Percentiles rank a stretch among this genome's conserved stretches.
phyloP scores from a whole-genome alignment of 2,329 filamentous ascomycete genomes.

The Pseudogymnoascus sp. region DNA sequence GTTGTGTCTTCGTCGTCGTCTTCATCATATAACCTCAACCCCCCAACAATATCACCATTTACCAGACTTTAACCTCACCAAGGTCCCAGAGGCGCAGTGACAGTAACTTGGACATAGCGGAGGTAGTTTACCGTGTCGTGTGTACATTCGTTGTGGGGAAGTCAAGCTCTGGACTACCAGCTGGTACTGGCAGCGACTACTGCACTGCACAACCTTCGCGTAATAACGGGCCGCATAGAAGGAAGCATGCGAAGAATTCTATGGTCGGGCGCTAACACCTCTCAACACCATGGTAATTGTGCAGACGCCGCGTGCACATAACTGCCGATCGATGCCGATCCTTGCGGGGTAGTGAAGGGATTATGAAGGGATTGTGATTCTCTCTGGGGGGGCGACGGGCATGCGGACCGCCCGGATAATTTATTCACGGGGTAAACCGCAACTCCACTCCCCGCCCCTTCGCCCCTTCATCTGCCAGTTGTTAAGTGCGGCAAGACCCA shows the following conservation, averaged over 20 bases:
- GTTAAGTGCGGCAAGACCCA: neutral
- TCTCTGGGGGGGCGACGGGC: neutral
- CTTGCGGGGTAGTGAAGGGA: conserved; percentile 7
- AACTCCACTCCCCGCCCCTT: neutral
- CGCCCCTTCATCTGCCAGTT: conserved; percentile 3
- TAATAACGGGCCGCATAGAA: conserved; percentile 7
- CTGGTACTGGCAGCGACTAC: neutral
- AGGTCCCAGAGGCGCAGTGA: neutral
- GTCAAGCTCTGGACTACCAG: neutral
- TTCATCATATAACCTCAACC: neutral
- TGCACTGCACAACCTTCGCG: neutral
- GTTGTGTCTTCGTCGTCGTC: neutral
- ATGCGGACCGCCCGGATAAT: conserved; percentile 5
- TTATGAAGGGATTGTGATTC: neutral
- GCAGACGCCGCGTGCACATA: neutral
- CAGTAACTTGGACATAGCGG: neutral
- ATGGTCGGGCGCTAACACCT: neutral
- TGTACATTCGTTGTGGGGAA: neutral
- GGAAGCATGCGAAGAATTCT: neutral
- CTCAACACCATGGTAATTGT: neutral
- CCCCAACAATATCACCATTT: neutral
- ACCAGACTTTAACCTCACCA: neutral
- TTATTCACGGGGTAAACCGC: neutral
- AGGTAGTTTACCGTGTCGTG: neutral
- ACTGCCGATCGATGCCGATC: neutral